These are phyloP conservation scores for Glycine soja DNA, from an alignment of 306 rosid species.

Conservation along the genomic window DNA sequence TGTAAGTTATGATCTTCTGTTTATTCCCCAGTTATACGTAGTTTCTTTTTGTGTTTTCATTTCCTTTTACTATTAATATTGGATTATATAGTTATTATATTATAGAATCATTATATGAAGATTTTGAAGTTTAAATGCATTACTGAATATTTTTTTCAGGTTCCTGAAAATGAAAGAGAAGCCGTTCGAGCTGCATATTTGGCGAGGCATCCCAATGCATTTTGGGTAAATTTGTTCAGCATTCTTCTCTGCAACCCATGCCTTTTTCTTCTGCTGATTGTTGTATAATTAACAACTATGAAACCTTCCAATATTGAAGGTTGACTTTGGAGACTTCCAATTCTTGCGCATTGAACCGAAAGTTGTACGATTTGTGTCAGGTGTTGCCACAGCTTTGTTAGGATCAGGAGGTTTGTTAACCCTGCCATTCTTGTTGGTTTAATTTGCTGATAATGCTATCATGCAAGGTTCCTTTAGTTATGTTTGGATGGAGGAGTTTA, in stretches of 20 bases:
- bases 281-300: constrained; percentile 27
- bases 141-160: constrained; percentile 54
- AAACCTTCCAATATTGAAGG: constrained; percentile 64
- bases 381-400: constrained; percentile 89
- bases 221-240: constrained; percentile 74
- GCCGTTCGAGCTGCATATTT: constrained; percentile 80
- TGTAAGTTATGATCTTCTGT: constrained; percentile 63
- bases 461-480: constrained; percentile 12
- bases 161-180: constrained; percentile 71
- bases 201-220: constrained; percentile 87
- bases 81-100: constrained; percentile 32
- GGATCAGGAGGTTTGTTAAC: constrained; percentile 94
- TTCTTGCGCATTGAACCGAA: constrained; percentile 86
- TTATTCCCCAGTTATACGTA: constrained; percentile 23
- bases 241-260: constrained; percentile 39
- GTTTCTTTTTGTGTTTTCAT: constrained; percentile 20
- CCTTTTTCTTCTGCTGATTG: constrained; percentile 24
- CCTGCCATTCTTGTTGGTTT: constrained; percentile 32
- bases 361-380: constrained; percentile 80
- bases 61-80: constrained; percentile 28
- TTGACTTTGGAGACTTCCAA: constrained; percentile 96
- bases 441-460: constrained; percentile 25
- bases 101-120: constrained; percentile 27
- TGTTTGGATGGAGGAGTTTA: constrained; percentile 3
- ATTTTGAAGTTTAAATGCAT: constrained; percentile 36